A percentile compares a stretch with the other conserved stretches of the same genome.
These are phyloP conservation scores for Nigrospora osmanthi DNA, from an alignment of 2,329 filamentous ascomycete species.

Conservation along the genomic window DNA sequence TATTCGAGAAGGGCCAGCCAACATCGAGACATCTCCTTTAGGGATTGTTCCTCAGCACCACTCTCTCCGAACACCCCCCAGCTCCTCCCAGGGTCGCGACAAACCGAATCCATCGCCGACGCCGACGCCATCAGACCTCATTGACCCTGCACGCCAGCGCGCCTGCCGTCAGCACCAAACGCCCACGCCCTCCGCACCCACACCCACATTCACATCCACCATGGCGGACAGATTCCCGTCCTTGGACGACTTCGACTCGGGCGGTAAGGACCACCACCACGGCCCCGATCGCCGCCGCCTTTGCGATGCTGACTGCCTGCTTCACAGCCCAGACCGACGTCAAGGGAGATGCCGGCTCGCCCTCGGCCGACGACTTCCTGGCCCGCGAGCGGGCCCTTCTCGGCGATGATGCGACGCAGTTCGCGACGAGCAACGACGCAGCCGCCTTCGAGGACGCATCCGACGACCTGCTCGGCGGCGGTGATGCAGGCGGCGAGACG, in stretches of 20 bases:
- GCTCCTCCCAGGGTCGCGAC: too few relatives aligned
- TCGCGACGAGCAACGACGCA: conserved; percentile 68
- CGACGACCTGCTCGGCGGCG: conserved; percentile 65
- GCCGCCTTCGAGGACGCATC: conserved; percentile 55
- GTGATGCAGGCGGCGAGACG: conserved; percentile 28
- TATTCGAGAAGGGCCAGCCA: too few relatives aligned
- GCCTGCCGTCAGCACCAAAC: neutral
- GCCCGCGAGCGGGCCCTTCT: conserved; percentile 83
- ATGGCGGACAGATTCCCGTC: conserved; percentile 79
- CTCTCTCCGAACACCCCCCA: too few relatives aligned
- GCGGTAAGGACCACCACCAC: conserved; percentile 34
- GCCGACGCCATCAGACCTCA: too few relatives aligned
- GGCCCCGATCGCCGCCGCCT: neutral
- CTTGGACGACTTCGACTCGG: conserved; percentile 68
- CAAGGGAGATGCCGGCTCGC: conserved; percentile 43
- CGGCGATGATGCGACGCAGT: conserved; percentile 89
- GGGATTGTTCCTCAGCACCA: too few relatives aligned
- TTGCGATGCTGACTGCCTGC: neutral
- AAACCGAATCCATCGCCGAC: too few relatives aligned
- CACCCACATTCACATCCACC: conserved; percentile 9
- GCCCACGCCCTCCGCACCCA: neutral
- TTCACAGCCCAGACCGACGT: conserved; percentile 59
- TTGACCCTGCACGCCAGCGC: too few relatives aligned
- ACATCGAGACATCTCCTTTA: too few relatives aligned
- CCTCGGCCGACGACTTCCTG: conserved; percentile 75